phyloP scores from a whole-genome alignment of 768 basidiomycete species.

The Suillus sp. region DNA sequence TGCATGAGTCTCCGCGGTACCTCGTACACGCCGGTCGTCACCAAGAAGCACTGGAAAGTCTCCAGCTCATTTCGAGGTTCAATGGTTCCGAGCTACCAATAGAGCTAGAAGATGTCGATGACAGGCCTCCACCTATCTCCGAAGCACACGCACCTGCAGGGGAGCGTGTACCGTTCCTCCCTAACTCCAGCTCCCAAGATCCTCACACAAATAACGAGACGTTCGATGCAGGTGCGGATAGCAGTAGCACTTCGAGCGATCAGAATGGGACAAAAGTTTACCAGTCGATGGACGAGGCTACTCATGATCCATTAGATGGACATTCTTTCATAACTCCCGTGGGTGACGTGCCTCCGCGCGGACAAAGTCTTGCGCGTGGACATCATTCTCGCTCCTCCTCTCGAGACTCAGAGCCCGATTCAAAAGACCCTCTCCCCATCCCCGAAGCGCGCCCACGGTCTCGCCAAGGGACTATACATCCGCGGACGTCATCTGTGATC shows the following conservation, averaged over 20 bases:
- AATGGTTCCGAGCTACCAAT: constrained; percentile 77
- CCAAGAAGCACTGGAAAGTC: constrained; percentile 79
- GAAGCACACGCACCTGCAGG: constrained; percentile 20
- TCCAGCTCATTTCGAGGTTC: constrained; percentile 83
- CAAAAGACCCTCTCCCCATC: constrained; percentile 18
- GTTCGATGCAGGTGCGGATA: constrained; percentile 31
- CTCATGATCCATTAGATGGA: constrained; percentile 32
- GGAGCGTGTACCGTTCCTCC: constrained; percentile 34
- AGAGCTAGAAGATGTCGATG: constrained; percentile 70
- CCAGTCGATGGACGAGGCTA: constrained; percentile 28
- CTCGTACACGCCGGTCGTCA: constrained; percentile 87
- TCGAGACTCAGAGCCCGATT: constrained; percentile 14
- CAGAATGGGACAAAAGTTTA: constrained; percentile 30
- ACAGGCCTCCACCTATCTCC: constrained; percentile 34
- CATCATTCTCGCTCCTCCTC: constrained; percentile 26
- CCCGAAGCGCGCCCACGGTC: constrained; percentile 10
- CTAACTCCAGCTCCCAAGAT: constrained; percentile 17
- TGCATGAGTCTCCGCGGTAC: constrained; percentile 94
- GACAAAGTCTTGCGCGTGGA: constrained; percentile 32
- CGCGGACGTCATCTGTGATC: constrained; percentile 41
- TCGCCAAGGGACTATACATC: constrained; percentile 14
- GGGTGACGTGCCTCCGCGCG: constrained; percentile 30
- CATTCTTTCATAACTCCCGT: constrained; percentile 26
- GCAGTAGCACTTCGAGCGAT: constrained; percentile 12
- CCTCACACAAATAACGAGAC: constrained; percentile 10